A percentile compares a stretch with the other conserved stretches of the same genome.
Conservation (phyloP, 129 eudicot species). For the Artemisia argyi region DNA sequence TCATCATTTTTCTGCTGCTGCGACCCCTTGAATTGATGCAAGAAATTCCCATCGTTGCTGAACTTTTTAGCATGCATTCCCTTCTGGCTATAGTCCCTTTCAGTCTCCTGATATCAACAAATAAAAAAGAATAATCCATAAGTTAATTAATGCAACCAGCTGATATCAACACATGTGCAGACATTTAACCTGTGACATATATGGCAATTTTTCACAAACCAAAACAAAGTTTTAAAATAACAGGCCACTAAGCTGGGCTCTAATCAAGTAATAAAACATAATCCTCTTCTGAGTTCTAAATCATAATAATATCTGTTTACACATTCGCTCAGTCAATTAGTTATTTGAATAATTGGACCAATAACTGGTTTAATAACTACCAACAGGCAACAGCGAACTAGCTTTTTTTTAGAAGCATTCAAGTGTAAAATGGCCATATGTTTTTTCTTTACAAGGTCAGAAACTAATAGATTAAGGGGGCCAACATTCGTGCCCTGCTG, state of each 20-base stretch:
- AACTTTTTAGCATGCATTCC: constrained; percentile 52
- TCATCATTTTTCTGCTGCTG: constrained; percentile 29
- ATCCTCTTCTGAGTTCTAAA: too few species aligned
- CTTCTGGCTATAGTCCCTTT: constrained; percentile 29
- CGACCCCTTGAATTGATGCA: constrained; percentile 39
- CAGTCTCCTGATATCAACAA: constrained; percentile 35
- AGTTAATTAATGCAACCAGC: neutral
- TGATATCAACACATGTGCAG: neutral
- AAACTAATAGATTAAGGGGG: too few species aligned
- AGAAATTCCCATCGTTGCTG: constrained; percentile 70
- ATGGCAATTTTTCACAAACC: neutral
- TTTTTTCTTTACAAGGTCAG: too few species aligned
- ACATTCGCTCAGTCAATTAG: too few species aligned
- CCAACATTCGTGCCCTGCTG: neutral
- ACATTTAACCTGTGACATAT: constrained; percentile 1
- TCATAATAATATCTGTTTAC: too few species aligned
- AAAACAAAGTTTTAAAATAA: constrained; percentile 5
- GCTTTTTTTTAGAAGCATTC: constrained; percentile 9
- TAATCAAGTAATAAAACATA: neutral
- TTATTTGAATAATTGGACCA: too few species aligned
- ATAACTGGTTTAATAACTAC: too few species aligned
- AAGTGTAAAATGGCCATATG: constrained; percentile 1
- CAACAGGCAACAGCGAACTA: neutral
- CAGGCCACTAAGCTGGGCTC: constrained; percentile 4
- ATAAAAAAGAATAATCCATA: constrained; percentile 16